phyloP scores from a whole-genome alignment of 129 eudicot species.

The Helichrysum umbraculigerum region DNA sequence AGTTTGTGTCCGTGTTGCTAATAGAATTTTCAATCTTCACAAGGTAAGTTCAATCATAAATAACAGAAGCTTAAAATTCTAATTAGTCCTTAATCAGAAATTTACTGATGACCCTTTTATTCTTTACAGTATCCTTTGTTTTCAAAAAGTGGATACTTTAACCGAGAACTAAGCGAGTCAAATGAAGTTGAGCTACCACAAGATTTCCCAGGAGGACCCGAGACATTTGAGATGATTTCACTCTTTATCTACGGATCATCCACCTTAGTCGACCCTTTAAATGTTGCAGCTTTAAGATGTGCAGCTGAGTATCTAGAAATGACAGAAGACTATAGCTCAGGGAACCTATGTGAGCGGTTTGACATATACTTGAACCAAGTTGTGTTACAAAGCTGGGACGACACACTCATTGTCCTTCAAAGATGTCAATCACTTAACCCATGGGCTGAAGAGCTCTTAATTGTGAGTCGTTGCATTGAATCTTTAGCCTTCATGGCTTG shows the following conservation, averaged over 20 bases:
- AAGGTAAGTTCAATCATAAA: constrained; percentile 48
- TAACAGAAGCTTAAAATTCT: background rate
- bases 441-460: constrained; percentile 83
- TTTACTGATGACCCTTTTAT: background rate
- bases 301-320: constrained; percentile 83
- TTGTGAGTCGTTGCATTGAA: constrained; percentile 93
- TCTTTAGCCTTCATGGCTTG: constrained; percentile 98
- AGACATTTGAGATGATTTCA: constrained; percentile 78
- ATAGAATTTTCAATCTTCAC: constrained; percentile 74
- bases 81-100: background rate
- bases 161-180: constrained; percentile 52
- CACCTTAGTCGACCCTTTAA: constrained; percentile 74
- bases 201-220: constrained; percentile 84
- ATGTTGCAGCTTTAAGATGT: constrained; percentile 79
- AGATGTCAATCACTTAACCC: constrained; percentile 71
- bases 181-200: constrained; percentile 65
- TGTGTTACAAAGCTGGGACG: constrained; percentile 85
- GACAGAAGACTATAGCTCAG: constrained; percentile 59
- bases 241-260: constrained; percentile 89
- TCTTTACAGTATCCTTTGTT: constrained; percentile 59
- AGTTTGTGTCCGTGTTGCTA: constrained; percentile 62
- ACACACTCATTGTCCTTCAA: constrained; percentile 79
- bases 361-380: constrained; percentile 94
- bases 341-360: constrained; percentile 79
- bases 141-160: constrained; percentile 80